Base-by-base conservation (phyloP, 1,139 yeast genomes). In the Kodamaea sp. region DNA sequence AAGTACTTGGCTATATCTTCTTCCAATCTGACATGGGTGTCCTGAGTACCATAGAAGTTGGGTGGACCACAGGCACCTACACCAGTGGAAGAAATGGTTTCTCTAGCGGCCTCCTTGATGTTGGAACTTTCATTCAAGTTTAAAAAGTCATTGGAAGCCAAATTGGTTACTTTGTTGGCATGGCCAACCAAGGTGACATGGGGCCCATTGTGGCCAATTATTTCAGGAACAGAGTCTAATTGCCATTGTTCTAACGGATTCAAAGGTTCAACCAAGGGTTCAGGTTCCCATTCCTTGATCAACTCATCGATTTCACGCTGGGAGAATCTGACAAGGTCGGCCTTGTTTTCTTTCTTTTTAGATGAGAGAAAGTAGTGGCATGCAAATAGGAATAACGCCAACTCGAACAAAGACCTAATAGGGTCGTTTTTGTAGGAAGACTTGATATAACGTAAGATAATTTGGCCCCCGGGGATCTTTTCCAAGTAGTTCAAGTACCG, bases 21-120 rank as follows among this genome's bases (percentile, higher is more conserved):
- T 58, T 90, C 96, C 43, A 88, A 72, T 49, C 83, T 72, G 39
- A 82, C 83, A 54, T 92, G 98, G 23, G 83, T 89, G 56, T 89
- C 97, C 61, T 89, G 97, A 44, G 92, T 85, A 41, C 98, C 99
- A 60, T 90, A 92, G 51, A 92, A 92, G 41, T 95, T 95, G 26
- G 97, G 96, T 3, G 99, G 97, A 19, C 97, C 97, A 69, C 99
- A 92, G 1, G 97, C 94, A 44, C 99, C 98, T 32, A 92, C 97
- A 53, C 99, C 99, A 38, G 85, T 80, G 37, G 71, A 70, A 29
- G 70, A 68, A 42, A 92, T 80, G 20, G 80, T 73, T 19, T 66
- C 57, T 38, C 75, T 70, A 4, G 92, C 89, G 12, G 70, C 75
- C n/a, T 68, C 59, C 39, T 67, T 68, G 24, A 89, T 68, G 12